Evolutionary conservation across 1,284 basidiomycete species (phyloP).

Genomic region (Cutaneotrichosporon mucoides): DNA sequence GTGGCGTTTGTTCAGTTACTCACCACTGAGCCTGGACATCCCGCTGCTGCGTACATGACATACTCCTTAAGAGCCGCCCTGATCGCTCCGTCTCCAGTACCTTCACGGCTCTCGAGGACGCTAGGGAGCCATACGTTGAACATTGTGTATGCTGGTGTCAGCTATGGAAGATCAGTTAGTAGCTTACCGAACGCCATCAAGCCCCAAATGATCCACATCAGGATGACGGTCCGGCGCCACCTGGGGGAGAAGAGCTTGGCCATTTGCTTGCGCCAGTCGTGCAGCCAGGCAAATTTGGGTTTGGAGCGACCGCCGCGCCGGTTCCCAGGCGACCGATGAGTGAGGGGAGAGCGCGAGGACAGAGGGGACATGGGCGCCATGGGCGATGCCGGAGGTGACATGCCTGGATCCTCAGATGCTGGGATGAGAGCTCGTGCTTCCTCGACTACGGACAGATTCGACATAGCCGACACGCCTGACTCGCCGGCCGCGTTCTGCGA

Average conservation of each 20-base stretch:
- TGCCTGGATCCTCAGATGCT: not conserved
- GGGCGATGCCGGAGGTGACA: conserved; percentile 10
- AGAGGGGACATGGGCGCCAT: conserved; percentile 5
- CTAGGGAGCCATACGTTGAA: conserved; percentile 96
- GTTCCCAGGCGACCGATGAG: not conserved
- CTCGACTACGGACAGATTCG: not conserved
- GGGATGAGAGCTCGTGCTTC: conserved; percentile 10
- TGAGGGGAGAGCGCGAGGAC: not conserved
- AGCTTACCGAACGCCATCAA: conserved; percentile 70
- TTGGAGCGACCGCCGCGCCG: not conserved
- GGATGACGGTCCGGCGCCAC: conserved; percentile 74
- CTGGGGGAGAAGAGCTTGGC: conserved; percentile 71
- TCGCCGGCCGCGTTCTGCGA: not conserved
- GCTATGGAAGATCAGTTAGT: not conserved
- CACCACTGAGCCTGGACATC: conserved; percentile 80
- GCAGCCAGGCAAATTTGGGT: conserved; percentile 6
- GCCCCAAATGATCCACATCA: conserved; percentile 82
- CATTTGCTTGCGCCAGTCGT: conserved; percentile 64
- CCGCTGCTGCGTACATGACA: conserved; percentile 67
- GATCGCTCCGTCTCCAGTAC: conserved; percentile 54
- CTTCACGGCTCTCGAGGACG: conserved; percentile 58
- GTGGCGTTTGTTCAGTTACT: conserved; percentile 34
- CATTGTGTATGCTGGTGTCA: conserved; percentile 72
- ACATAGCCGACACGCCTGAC: not conserved
- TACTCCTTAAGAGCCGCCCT: conserved; percentile 67